Percentiles rank a stretch among this genome's conserved stretches.
Evolutionary conservation across 164 flowering plant species (phyloP).

Genomic region (Stephania cephalantha): DNA sequence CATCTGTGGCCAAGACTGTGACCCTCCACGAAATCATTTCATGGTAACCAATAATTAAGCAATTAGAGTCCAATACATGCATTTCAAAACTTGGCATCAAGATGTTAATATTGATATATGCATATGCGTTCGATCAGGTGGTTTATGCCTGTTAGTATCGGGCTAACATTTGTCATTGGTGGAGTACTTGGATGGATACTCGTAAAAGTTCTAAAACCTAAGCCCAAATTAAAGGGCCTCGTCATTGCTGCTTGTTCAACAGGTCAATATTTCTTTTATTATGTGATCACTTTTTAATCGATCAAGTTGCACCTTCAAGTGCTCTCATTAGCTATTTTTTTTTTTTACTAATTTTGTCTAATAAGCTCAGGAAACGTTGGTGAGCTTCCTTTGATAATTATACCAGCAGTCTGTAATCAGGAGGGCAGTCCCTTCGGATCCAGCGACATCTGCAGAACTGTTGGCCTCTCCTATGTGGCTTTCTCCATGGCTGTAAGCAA

Average conservation of each 20-base stretch:
- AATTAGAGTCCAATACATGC: too few species aligned
- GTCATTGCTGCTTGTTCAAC: slow-evolving; percentile 74
- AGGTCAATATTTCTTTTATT: slow-evolving; percentile 31
- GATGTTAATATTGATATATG: not conserved
- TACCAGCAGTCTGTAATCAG: slow-evolving; percentile 79
- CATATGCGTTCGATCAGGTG: slow-evolving; percentile 46
- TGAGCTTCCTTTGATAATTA: slow-evolving; percentile 62
- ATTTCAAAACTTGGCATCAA: too few species aligned
- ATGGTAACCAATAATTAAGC: slow-evolving; percentile 38
- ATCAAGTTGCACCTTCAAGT: too few species aligned
- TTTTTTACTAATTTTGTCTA: not conserved
- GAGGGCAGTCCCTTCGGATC: slow-evolving; percentile 71
- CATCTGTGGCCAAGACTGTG: slow-evolving; percentile 70
- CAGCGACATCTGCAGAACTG: slow-evolving; percentile 31
- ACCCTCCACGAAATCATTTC: slow-evolving; percentile 75
- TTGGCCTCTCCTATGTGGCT: slow-evolving; percentile 79
- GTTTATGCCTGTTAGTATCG: slow-evolving; percentile 93
- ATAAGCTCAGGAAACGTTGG: slow-evolving; percentile 70
- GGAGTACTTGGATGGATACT: slow-evolving; percentile 77
- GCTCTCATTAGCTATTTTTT: too few species aligned
- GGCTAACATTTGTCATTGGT: slow-evolving; percentile 67
- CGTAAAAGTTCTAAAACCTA: slow-evolving; percentile 66
- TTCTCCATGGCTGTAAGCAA: slow-evolving; percentile 97
- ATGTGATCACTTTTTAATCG: too few species aligned
- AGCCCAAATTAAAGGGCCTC: slow-evolving; percentile 62